Conservation (phyloP, 1,139 yeast genomes). For the Pichia sp. region DNA sequence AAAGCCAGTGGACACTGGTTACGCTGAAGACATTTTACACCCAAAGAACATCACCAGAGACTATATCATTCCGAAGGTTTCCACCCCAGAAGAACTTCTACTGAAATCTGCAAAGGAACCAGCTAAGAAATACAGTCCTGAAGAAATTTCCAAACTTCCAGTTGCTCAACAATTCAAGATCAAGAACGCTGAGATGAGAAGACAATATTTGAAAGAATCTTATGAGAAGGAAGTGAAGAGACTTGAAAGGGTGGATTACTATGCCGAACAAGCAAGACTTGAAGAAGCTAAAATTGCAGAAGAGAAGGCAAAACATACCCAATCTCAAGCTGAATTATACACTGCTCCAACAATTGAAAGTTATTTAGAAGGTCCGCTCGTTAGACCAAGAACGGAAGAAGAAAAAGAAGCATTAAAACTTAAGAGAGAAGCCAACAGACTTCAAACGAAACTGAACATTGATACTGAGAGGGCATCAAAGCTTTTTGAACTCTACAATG, state of each 20-base stretch:
- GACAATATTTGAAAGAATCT: constrained; percentile 62
- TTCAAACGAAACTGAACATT: constrained; percentile 35
- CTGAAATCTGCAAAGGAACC: constrained; percentile 31
- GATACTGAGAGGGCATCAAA: constrained; percentile 44
- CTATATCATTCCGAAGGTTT: constrained; percentile 45
- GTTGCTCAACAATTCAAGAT: constrained; percentile 47
- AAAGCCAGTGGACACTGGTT: constrained; percentile 52
- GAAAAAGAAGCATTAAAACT: constrained; percentile 46
- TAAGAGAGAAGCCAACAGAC: constrained; percentile 48
- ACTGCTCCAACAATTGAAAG: constrained; percentile 79
- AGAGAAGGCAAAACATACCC: constrained; percentile 29
- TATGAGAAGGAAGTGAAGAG: constrained; percentile 54
- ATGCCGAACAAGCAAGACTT: constrained; percentile 26
- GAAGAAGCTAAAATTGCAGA: constrained; percentile 29
- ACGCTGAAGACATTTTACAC: constrained; percentile 66
- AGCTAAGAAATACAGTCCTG: constrained; percentile 25
- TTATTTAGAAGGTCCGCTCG: constrained; percentile 58
- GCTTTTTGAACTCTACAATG: constrained; percentile 66
- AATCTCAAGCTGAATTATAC: constrained; percentile 49
- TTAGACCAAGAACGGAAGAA: constrained; percentile 64
- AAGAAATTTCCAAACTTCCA: constrained; percentile 31
- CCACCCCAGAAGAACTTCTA: constrained; percentile 32
- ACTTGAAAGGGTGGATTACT: constrained; percentile 34
- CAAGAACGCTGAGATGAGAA: constrained; percentile 61
- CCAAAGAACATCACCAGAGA: constrained; percentile 61